Percentiles rank a stretch among this genome's conserved stretches.
These are phyloP conservation scores for Aspergillus ustus DNA, from an alignment of 2,329 filamentous ascomycete species.

Conservation along the genomic window DNA sequence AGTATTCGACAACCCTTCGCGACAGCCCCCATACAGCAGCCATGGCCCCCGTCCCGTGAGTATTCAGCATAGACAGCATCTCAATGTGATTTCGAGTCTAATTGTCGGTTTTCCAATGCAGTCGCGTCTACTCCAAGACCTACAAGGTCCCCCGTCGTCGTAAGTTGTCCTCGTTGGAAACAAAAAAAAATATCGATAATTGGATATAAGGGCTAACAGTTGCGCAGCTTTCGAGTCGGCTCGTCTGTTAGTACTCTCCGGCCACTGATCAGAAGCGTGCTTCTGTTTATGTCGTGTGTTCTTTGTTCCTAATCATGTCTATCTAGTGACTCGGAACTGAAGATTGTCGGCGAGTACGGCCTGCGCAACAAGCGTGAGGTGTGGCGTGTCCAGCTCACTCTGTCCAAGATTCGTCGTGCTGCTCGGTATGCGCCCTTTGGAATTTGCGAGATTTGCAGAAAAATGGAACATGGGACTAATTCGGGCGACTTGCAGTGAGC, in stretches of 20 bases:
- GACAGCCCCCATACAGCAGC: conserved; percentile 47
- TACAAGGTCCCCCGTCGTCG: conserved; percentile 96
- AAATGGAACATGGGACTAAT: conserved; percentile 12
- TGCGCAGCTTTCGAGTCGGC: conserved; percentile 88
- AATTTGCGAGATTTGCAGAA: neutral
- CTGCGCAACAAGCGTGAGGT: conserved; percentile 99
- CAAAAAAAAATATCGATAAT: conserved; percentile 11
- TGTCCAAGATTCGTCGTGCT: conserved; percentile 99
- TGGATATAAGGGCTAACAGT: conserved; percentile 41
- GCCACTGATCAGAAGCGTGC: conserved; percentile 98
- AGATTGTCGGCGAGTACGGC: conserved; percentile 99
- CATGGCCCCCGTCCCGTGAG: conserved; percentile 50
- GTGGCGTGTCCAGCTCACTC: conserved; percentile 98
- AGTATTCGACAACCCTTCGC: conserved; percentile 39
- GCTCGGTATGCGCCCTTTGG: conserved; percentile 73
- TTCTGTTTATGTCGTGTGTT: conserved; percentile 94
- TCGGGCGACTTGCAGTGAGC: conserved; percentile 70
- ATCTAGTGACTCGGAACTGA: conserved; percentile 95
- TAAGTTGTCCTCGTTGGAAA: conserved; percentile 45
- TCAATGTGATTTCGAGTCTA: conserved; percentile 45
- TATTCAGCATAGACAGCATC: conserved; percentile 30
- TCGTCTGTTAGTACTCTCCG: conserved; percentile 93
- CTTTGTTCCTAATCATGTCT: conserved; percentile 68
- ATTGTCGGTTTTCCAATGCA: conserved; percentile 32
- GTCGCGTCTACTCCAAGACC: conserved; percentile 94